phyloP scores from a whole-genome alignment of 148 eudicot genomes.

The Heliosperma pusillum region DNA sequence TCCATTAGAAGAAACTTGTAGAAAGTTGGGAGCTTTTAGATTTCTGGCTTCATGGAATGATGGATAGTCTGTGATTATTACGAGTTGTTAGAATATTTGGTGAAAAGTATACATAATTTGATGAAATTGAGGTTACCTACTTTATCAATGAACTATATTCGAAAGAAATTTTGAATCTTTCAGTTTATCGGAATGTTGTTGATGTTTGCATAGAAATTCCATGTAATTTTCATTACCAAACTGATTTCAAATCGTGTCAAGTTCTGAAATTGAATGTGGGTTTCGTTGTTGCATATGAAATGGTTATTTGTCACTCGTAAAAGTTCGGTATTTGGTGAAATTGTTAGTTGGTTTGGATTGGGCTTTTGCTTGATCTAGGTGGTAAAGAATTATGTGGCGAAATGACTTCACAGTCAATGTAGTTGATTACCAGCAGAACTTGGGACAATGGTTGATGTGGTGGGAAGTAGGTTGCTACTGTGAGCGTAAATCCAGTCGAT shows the following conservation, averaged over 20 bases:
- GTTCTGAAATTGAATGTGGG: not conserved
- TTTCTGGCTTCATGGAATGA: not conserved
- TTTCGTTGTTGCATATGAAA: not conserved
- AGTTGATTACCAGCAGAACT: too few species aligned
- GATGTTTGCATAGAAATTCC: not conserved
- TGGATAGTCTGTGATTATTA: not conserved
- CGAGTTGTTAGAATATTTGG: constrained; percentile 1
- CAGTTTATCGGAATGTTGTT: not conserved
- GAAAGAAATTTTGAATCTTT: not conserved
- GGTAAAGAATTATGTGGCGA: too few species aligned
- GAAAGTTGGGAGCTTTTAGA: not conserved
- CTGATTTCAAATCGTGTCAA: not conserved
- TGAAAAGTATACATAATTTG: not conserved
- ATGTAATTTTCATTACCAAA: not conserved
- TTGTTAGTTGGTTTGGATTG: not conserved
- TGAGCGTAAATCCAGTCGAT: too few species aligned
- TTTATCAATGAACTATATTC: not conserved
- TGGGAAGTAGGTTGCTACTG: too few species aligned
- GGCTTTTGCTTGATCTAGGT: too few species aligned
- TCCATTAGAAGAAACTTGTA: not conserved
- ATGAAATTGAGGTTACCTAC: not conserved
- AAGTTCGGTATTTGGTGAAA: not conserved
- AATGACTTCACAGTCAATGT: too few species aligned
- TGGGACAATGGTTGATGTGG: too few species aligned
- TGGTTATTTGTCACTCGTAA: not conserved